phyloP scores from a whole-genome alignment of 1,284 basidiomycete species.

The Naganishia cerealis region DNA sequence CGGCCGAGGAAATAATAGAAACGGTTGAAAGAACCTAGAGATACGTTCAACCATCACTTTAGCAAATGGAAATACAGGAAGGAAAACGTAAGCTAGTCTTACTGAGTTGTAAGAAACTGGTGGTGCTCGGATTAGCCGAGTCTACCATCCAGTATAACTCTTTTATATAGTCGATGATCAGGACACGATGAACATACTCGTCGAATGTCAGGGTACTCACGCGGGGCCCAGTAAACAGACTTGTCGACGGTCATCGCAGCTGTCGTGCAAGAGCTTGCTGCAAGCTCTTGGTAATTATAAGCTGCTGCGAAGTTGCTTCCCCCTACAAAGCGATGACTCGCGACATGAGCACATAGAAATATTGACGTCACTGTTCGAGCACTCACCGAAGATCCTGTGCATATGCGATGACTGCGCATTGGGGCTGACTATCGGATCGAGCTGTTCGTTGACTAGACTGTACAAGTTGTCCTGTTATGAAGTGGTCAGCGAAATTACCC shows the following conservation, averaged over 20 bases:
- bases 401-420: slow-evolving; percentile 33
- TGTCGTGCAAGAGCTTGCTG: slow-evolving; percentile 38
- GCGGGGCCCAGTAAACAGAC: slow-evolving; percentile 39
- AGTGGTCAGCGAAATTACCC: neutral
- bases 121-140: slow-evolving; percentile 7
- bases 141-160: slow-evolving; percentile 33
- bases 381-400: slow-evolving; percentile 33
- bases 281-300: slow-evolving; percentile 41
- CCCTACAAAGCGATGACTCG: neutral
- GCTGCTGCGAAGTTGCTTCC: slow-evolving; percentile 38
- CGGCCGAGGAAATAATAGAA: slow-evolving; percentile 37
- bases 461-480: slow-evolving; percentile 22
- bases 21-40: slow-evolving; percentile 30
- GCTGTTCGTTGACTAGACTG: slow-evolving; percentile 26
- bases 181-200: neutral
- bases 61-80: neutral
- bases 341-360: neutral
- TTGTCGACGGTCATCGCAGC: slow-evolving; percentile 41
- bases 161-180: neutral
- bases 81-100: neutral
- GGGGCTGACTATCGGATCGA: slow-evolving; percentile 36
- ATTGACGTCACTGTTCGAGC: slow-evolving; percentile 24
- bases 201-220: slow-evolving; percentile 1
- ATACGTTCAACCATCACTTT: neutral
- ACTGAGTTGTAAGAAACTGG: slow-evolving; percentile 7